Evolutionary conservation across 2,329 filamentous ascomycete genomes (phyloP).

Genomic region (Furcasterigmium furcatum): DNA sequence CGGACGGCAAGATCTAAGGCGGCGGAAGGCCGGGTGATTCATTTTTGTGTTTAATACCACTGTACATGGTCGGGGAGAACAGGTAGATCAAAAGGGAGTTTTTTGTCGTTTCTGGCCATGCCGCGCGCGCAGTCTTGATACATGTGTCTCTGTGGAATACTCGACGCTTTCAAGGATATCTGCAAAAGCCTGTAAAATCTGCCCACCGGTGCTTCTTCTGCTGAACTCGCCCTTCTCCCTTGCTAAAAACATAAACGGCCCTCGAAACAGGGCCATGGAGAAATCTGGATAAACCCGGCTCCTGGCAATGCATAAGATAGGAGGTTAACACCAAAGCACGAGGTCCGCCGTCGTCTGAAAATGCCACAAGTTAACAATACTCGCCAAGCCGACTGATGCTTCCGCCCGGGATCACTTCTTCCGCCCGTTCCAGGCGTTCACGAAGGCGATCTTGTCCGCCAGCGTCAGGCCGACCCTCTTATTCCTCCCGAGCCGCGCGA

Average conservation of each 20-base stretch:
- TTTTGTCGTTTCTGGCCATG: constrained; percentile 8
- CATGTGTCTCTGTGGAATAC: too few species aligned
- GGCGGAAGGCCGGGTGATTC: not conserved
- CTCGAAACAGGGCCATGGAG: too few species aligned
- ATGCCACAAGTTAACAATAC: not conserved
- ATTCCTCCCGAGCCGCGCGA: constrained; percentile 83
- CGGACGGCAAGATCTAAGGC: constrained; percentile 27
- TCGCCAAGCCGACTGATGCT: not conserved
- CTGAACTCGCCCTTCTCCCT: not conserved
- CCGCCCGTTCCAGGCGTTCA: constrained; percentile 57
- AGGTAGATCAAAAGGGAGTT: constrained; percentile 14
- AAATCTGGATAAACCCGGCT: constrained; percentile 8
- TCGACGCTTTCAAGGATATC: too few species aligned
- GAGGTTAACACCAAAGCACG: not conserved
- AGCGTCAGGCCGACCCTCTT: constrained; percentile 85
- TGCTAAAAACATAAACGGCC: too few species aligned
- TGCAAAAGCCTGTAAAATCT: too few species aligned
- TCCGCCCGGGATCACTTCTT: constrained; percentile 21
- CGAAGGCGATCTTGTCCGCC: constrained; percentile 78
- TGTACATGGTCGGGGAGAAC: constrained; percentile 10
- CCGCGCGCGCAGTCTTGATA: too few species aligned
- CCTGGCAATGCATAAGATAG: constrained; percentile 17
- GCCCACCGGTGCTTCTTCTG: not conserved
- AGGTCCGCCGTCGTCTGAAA: constrained; percentile 3
- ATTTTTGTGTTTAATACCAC: not conserved